A percentile compares a stretch with the other conserved stretches of the same genome.
Evolutionary conservation across 306 rosid species (phyloP).

Genomic region (Prunus dulcis): DNA sequence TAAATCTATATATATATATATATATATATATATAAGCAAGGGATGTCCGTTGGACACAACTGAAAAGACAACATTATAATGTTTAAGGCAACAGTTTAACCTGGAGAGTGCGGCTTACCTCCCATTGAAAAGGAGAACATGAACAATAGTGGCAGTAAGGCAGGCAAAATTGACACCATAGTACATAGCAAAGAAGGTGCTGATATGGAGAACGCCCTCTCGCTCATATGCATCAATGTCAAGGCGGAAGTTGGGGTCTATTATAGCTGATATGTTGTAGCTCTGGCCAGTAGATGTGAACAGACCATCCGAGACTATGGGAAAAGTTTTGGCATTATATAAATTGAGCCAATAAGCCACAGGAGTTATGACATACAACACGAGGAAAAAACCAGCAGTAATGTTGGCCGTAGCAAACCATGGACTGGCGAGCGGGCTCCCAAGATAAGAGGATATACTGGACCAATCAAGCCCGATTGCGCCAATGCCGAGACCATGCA

Average conservation of each 20-base stretch:
- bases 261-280: conserved; percentile 68
- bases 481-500: conserved; percentile 75
- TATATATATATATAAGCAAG: too few relatives aligned
- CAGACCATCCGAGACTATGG: conserved; percentile 70
- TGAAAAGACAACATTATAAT: background rate
- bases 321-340: conserved; percentile 62
- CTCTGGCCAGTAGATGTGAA: conserved; percentile 58
- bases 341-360: conserved; percentile 58
- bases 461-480: conserved; percentile 80
- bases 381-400: conserved; percentile 60
- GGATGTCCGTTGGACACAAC: too few relatives aligned
- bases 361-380: conserved; percentile 59
- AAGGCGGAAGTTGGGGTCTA: conserved; percentile 59
- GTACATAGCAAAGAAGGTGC: conserved; percentile 55
- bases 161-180: conserved; percentile 74
- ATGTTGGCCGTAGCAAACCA: conserved; percentile 89
- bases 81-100: background rate
- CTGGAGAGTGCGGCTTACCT: conserved; percentile 33
- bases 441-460: conserved; percentile 67
- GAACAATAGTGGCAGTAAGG: conserved; percentile 73
- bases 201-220: conserved; percentile 63
- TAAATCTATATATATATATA: too few relatives aligned
- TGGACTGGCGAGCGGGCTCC: conserved; percentile 85
- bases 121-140: conserved; percentile 72
- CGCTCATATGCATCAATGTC: conserved; percentile 53